Evolutionary conservation across 2,329 filamentous ascomycete genomes (phyloP).

Genomic region (Epichloe hybrida): DNA sequence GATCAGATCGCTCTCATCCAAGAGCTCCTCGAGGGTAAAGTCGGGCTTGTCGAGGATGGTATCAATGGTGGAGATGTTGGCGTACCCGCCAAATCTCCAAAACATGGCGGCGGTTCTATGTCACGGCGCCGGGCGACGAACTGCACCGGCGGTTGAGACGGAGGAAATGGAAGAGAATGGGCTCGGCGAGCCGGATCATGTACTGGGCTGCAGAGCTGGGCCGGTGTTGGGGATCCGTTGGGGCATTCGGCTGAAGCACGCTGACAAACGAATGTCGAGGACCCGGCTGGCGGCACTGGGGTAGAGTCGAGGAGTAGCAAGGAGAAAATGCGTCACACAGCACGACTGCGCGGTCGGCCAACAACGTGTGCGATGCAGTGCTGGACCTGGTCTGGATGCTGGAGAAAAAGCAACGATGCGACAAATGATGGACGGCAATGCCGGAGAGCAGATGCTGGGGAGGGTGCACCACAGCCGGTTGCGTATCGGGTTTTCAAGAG

Average conservation of each 20-base stretch:
- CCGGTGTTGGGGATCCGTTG: not conserved
- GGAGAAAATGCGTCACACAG: constrained; percentile 3
- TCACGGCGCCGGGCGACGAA: constrained; percentile 19
- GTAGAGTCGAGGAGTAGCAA: not conserved
- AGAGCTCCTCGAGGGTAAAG: constrained; percentile 86
- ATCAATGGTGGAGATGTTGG: constrained; percentile 93
- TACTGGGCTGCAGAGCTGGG: constrained; percentile 6
- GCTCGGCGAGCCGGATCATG: constrained; percentile 8
- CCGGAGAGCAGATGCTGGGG: not conserved
- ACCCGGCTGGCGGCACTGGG: not conserved
- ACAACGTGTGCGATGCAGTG: constrained; percentile 1
- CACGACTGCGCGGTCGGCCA: constrained; percentile 1
- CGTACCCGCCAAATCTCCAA: constrained; percentile 98
- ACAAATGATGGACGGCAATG: not conserved
- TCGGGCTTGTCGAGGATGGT: constrained; percentile 93
- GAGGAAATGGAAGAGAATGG: constrained; percentile 5
- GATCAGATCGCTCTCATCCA: constrained; percentile 91
- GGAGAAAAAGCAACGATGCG: not conserved
- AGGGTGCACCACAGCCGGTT: not conserved
- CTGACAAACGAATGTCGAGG: not conserved
- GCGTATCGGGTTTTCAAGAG: not conserved
- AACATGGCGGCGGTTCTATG: constrained; percentile 63
- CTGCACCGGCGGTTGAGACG: constrained; percentile 17
- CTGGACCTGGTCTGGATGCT: not conserved
- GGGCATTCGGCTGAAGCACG: constrained; percentile 5